These are phyloP conservation scores for Lachnellula hyalina DNA, from an alignment of 2,329 filamentous ascomycete genomes.

Conservation along the genomic window DNA sequence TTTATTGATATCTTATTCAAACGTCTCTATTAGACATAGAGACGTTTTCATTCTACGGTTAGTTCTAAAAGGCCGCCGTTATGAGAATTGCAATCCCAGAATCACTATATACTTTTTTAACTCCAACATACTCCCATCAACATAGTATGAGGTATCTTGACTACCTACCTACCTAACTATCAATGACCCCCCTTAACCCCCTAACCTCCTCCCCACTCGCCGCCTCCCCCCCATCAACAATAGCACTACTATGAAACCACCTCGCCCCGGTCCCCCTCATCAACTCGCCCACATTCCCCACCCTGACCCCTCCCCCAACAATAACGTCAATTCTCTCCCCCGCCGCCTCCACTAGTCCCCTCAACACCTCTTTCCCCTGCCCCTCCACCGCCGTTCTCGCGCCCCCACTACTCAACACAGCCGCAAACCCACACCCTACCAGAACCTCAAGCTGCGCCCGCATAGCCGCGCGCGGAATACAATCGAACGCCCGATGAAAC, in stretches of 20 bases:
- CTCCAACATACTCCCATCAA: too few species aligned
- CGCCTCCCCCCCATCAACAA: conserved; percentile 30
- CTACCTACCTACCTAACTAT: background rate
- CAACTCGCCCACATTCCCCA: conserved; percentile 37
- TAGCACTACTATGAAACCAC: conserved; percentile 42
- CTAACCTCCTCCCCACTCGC: conserved; percentile 25
- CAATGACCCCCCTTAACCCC: conserved; percentile 7
- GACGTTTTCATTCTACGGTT: too few species aligned
- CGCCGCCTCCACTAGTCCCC: conserved; percentile 31
- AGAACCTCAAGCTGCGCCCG: conserved; percentile 7
- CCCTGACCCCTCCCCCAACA: conserved; percentile 45
- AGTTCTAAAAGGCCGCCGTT: too few species aligned
- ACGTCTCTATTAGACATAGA: too few species aligned
- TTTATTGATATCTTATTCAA: too few species aligned
- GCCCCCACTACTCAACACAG: conserved; percentile 46
- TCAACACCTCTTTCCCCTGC: conserved; percentile 3
- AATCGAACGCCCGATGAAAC: conserved; percentile 51
- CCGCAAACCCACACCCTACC: conserved; percentile 37
- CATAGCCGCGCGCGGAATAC: conserved; percentile 23
- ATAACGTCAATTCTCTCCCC: conserved; percentile 38
- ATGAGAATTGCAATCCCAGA: too few species aligned
- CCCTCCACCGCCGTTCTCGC: conserved; percentile 15
- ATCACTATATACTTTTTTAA: too few species aligned
- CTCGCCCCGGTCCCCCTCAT: conserved; percentile 25
- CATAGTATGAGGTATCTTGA: too few species aligned